Evolutionary conservation across 2,329 filamentous ascomycete genomes (phyloP).

Genomic region (Colletotrichum salicis): DNA sequence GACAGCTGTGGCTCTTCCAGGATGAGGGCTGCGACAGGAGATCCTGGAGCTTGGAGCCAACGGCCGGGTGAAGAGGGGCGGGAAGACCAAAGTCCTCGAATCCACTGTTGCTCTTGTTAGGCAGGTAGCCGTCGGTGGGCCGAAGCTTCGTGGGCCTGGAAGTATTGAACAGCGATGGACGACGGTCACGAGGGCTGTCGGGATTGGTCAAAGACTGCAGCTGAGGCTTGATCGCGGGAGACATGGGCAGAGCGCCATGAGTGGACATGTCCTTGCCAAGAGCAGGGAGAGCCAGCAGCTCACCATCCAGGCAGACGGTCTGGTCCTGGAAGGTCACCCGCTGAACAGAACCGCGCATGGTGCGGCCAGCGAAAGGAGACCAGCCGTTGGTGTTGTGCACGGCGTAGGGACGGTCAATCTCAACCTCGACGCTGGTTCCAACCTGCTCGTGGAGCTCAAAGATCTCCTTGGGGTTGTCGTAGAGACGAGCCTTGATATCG

Average conservation of each 20-base stretch:
- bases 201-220: constrained; percentile 49
- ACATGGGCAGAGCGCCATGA: constrained; percentile 66
- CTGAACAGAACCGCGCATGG: constrained; percentile 76
- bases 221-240: constrained; percentile 67
- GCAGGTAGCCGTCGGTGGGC: constrained; percentile 32
- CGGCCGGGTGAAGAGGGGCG: constrained; percentile 59
- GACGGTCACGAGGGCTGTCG: constrained; percentile 50
- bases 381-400: constrained; percentile 64
- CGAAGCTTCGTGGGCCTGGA: constrained; percentile 46
- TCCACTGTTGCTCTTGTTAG: constrained; percentile 17
- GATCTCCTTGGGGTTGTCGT: constrained; percentile 83
- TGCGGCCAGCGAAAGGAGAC: constrained; percentile 79
- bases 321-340: constrained; percentile 80
- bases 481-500: constrained; percentile 76
- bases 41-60: constrained; percentile 73
- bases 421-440: constrained; percentile 78
- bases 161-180: constrained; percentile 44
- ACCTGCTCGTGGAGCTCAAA: constrained; percentile 85
- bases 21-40: constrained; percentile 79
- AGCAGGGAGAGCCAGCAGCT: constrained; percentile 64
- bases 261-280: constrained; percentile 81
- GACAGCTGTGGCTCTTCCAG: constrained; percentile 89
- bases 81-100: constrained; percentile 59
- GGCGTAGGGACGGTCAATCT: constrained; percentile 77
- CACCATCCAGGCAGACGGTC: constrained; percentile 80